These are phyloP conservation scores for Cajanus cajan DNA, from an alignment of 306 rosid species.

Conservation along the genomic window DNA sequence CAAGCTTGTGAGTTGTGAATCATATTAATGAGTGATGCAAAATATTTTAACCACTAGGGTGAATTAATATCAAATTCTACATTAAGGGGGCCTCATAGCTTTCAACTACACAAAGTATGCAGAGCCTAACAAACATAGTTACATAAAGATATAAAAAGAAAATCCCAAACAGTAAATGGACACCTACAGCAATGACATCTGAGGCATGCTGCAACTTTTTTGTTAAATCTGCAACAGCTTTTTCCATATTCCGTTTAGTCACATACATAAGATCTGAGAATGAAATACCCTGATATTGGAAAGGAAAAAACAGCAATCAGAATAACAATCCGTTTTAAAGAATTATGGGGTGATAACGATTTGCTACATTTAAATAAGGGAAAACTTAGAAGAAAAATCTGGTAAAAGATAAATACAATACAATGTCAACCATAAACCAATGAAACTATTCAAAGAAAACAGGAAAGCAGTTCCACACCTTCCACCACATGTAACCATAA, in stretches of 20 bases:
- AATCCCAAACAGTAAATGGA: neutral
- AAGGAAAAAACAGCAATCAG: slow-evolving; percentile 3
- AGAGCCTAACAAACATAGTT: neutral
- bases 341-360: neutral
- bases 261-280: slow-evolving; percentile 95
- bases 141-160: slow-evolving; percentile 1
- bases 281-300: slow-evolving; percentile 66
- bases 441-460: slow-evolving; percentile 12
- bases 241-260: slow-evolving; percentile 82
- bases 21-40: neutral
- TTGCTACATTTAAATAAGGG: neutral
- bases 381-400: slow-evolving; percentile 16
- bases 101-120: neutral
- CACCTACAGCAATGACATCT: slow-evolving; percentile 85
- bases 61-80: neutral
- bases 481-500: slow-evolving; percentile 98
- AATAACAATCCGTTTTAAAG: slow-evolving; percentile 1
- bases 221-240: slow-evolving; percentile 79
- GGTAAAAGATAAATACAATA: neutral
- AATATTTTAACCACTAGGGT: neutral
- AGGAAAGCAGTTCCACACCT: slow-evolving; percentile 46
- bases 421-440: slow-evolving; percentile 8
- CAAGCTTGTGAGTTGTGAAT: neutral
- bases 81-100: neutral
- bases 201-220: slow-evolving; percentile 80